Conservation (phyloP, 2,329 filamentous ascomycete genomes). For the Monosporascus cannonballus region DNA sequence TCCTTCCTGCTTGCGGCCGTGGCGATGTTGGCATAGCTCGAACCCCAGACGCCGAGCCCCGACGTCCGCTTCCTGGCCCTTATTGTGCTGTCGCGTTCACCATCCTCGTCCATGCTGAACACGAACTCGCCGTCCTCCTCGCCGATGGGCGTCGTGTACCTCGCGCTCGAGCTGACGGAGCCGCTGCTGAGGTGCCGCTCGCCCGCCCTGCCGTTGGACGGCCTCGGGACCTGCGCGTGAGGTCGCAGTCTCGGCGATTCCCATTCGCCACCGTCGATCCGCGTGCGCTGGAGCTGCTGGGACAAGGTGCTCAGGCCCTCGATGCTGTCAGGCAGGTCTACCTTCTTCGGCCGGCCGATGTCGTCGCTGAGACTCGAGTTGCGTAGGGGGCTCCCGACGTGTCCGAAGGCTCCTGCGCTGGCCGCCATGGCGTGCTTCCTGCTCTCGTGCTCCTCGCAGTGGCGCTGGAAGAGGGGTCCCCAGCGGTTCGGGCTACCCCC, state of each 20-base stretch:
- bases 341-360: conserved; percentile 37
- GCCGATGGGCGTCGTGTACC: conserved; percentile 60
- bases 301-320: conserved; percentile 54
- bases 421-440: conserved; percentile 40
- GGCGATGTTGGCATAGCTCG: conserved; percentile 27
- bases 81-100: conserved; percentile 41
- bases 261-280: conserved; percentile 40
- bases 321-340: conserved; percentile 36
- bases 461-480: conserved; percentile 54
- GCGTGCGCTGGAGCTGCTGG: conserved; percentile 57
- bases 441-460: conserved; percentile 51
- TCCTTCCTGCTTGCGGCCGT: conserved; percentile 23
- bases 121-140: conserved; percentile 60
- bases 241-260: conserved; percentile 45
- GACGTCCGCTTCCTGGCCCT: conserved; percentile 44
- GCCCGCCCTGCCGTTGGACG: conserved; percentile 35
- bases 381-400: conserved; percentile 59
- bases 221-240: conserved; percentile 34
- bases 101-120: conserved; percentile 60
- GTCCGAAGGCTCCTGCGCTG: conserved; percentile 48
- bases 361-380: conserved; percentile 56
- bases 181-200: conserved; percentile 56
- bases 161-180: conserved; percentile 51
- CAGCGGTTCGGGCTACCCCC: conserved; percentile 56
- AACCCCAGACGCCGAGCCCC: conserved; percentile 28